Conservation (phyloP, 1,139 yeast species). For the Dujonia santamariae region DNA sequence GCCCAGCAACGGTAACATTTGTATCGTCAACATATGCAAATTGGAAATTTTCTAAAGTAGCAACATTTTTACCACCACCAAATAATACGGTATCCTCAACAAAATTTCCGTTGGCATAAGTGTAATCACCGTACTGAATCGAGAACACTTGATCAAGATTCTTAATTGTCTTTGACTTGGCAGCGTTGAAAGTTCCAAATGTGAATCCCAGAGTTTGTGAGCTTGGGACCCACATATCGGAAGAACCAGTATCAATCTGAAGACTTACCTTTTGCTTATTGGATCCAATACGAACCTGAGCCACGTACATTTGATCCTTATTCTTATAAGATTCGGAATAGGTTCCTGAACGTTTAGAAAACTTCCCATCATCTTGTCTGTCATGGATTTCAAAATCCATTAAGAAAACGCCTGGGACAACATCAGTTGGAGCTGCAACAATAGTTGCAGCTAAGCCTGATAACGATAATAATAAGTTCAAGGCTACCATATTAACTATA, state of each 20-base stretch:
- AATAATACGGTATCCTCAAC: slow-evolving; percentile 6
- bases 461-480: background rate
- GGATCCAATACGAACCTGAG: slow-evolving; percentile 22
- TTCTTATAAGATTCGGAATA: slow-evolving; percentile 1
- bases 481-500: too few relatives aligned
- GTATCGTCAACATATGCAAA: slow-evolving; percentile 16
- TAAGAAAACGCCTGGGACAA: slow-evolving; percentile 3
- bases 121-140: slow-evolving; percentile 11
- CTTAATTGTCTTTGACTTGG: slow-evolving; percentile 2
- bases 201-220: background rate
- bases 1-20: slow-evolving; percentile 10
- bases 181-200: slow-evolving; percentile 5
- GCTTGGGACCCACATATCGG: slow-evolving; percentile 9
- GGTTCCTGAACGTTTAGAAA: background rate
- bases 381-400: slow-evolving; percentile 5
- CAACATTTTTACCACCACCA: slow-evolving; percentile 10
- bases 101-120: slow-evolving; percentile 5
- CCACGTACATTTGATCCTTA: slow-evolving; percentile 3
- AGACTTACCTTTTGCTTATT: slow-evolving; percentile 24
- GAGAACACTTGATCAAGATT: slow-evolving; percentile 7
- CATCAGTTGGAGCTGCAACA: slow-evolving; percentile 7
- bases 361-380: background rate
- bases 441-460: background rate
- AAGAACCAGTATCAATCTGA: slow-evolving; percentile 12
- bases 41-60: slow-evolving; percentile 8